These are phyloP conservation scores for Lyophyllum atratum DNA, from an alignment of 768 basidiomycete genomes.

Conservation along the genomic window DNA sequence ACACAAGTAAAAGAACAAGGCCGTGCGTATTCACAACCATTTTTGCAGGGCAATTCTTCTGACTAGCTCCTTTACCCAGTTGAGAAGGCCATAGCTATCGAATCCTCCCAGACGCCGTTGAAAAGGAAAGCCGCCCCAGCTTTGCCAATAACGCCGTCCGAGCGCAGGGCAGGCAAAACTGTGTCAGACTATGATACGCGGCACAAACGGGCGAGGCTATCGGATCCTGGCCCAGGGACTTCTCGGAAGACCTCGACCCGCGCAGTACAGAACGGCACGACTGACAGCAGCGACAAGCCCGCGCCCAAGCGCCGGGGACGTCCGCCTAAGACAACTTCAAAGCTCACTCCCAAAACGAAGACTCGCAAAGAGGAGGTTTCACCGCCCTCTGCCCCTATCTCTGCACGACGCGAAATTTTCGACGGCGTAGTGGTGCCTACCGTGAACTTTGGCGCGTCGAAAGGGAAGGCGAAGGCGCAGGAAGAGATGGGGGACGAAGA, in stretches of 20 bases:
- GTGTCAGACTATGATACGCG: conserved; percentile 23
- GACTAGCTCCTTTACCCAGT: conserved; percentile 3
- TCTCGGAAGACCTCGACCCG: conserved; percentile 8
- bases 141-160: background rate
- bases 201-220: conserved; percentile 14
- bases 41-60: background rate
- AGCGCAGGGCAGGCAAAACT: conserved; percentile 10
- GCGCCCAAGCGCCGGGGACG: conserved; percentile 12
- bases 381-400: conserved; percentile 2
- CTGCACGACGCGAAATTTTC: conserved; percentile 15
- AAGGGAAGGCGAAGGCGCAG: conserved; percentile 12
- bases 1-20: conserved; percentile 11
- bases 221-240: conserved; percentile 14
- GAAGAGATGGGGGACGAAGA: conserved; percentile 5
- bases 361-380: background rate
- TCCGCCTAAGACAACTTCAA: background rate
- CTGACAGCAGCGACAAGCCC: background rate
- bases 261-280: background rate
- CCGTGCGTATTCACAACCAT: conserved; percentile 9
- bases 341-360: background rate
- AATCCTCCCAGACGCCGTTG: background rate
- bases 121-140: conserved; percentile 1
- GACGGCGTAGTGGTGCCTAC: conserved; percentile 17
- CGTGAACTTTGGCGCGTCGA: background rate
- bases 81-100: conserved; percentile 10